These are phyloP conservation scores for Asterochloris erici DNA, from an alignment of 139 green algal species.

Conservation along the genomic window DNA sequence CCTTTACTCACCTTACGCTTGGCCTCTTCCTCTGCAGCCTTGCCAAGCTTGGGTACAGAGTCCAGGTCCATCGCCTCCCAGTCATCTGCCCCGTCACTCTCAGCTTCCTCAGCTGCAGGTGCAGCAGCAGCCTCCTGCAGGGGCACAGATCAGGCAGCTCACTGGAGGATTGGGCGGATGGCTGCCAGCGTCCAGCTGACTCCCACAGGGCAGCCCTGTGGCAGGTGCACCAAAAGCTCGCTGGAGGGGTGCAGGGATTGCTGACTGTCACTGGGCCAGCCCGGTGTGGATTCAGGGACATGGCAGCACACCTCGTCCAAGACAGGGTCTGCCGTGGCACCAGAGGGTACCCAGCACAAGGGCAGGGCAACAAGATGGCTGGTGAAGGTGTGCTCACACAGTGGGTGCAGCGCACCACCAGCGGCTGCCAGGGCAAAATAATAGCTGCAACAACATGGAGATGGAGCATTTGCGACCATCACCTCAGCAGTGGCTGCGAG, in stretches of 20 bases:
- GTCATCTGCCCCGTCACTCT: constrained; percentile 35
- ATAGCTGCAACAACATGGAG: background rate
- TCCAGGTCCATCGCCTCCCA: constrained; percentile 72
- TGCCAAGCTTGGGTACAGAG: constrained; percentile 14
- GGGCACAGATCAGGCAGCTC: background rate
- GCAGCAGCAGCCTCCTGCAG: background rate
- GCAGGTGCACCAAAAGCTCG: too few relatives aligned
- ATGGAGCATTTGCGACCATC: background rate
- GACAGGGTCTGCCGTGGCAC: too few relatives aligned
- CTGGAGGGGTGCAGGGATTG: too few relatives aligned
- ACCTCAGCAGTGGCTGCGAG: constrained; percentile 1
- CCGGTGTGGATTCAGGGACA: too few relatives aligned
- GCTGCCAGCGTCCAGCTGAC: too few relatives aligned
- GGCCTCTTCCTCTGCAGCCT: too few relatives aligned
- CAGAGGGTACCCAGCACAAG: background rate
- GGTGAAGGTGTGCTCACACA: background rate
- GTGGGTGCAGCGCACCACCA: background rate
- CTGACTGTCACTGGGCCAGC: too few relatives aligned
- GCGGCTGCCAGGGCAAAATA: background rate
- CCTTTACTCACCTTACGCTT: too few relatives aligned
- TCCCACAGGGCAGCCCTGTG: too few relatives aligned
- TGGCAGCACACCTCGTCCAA: too few relatives aligned
- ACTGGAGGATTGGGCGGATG: too few relatives aligned
- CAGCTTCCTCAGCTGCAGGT: constrained; percentile 4
- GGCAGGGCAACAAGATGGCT: background rate